Evolutionary conservation across 2,329 filamentous ascomycete genomes (phyloP).

Genomic region (Fusarium anguioides): DNA sequence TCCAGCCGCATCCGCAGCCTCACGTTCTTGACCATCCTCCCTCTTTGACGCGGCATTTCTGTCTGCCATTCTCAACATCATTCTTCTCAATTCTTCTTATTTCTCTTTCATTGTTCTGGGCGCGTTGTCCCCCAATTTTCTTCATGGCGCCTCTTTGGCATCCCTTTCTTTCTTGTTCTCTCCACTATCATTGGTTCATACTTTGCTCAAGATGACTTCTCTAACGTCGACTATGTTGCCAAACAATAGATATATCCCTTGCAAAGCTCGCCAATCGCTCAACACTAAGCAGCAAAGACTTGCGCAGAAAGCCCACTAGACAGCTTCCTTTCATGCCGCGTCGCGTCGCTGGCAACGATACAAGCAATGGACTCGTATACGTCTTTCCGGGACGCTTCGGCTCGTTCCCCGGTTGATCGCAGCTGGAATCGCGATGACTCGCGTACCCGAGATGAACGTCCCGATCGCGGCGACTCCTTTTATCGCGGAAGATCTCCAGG

Average conservation of each 20-base stretch:
- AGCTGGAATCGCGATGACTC: constrained; percentile 66
- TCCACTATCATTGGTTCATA: constrained; percentile 40
- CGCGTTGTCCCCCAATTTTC: constrained; percentile 27
- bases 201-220: constrained; percentile 59
- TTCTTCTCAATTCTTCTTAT: constrained; percentile 21
- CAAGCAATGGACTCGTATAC: constrained; percentile 65
- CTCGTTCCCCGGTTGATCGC: constrained; percentile 65
- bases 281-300: background rate
- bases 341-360: constrained; percentile 25
- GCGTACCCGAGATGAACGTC: constrained; percentile 60
- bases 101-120: constrained; percentile 26
- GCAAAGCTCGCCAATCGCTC: constrained; percentile 43
- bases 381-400: constrained; percentile 63
- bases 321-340: constrained; percentile 26
- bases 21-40: constrained; percentile 39
- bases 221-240: constrained; percentile 67
- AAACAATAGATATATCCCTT: constrained; percentile 59
- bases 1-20: constrained; percentile 42
- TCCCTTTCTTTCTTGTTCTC: constrained; percentile 40
- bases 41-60: constrained; percentile 28
- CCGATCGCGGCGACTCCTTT: constrained; percentile 64
- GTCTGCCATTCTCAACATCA: constrained; percentile 14
- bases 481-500: constrained; percentile 77
- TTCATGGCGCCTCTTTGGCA: constrained; percentile 46
- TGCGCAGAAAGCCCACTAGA: constrained; percentile 11